These are phyloP conservation scores for Cyclocybe cylindracea DNA, from an alignment of 768 basidiomycete genomes.

Conservation along the genomic window DNA sequence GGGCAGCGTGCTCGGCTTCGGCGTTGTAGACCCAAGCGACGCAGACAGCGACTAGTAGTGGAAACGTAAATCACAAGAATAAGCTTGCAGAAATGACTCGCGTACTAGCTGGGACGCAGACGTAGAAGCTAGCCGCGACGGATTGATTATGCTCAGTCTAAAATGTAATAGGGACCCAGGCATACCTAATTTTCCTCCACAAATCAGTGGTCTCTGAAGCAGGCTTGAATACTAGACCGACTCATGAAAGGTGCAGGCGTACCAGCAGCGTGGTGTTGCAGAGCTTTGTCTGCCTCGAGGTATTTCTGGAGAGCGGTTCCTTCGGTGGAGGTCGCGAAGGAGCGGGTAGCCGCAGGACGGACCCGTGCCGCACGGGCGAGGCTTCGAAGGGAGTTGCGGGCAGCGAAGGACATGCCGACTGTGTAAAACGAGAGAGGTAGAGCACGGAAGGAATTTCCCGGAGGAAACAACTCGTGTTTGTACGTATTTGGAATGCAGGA, in stretches of 20 bases:
- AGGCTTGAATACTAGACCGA: neutral
- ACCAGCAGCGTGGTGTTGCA: conserved; percentile 71
- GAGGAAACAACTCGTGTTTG: conserved; percentile 32
- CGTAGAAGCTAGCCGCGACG: conserved; percentile 58
- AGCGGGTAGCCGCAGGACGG: conserved; percentile 41
- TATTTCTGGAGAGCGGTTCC: conserved; percentile 39
- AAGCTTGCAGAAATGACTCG: conserved; percentile 10
- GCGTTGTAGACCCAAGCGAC: conserved; percentile 56
- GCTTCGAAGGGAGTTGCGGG: conserved; percentile 49
- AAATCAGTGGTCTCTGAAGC: conserved; percentile 69
- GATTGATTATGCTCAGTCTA: conserved; percentile 11
- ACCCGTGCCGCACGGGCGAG: conserved; percentile 38
- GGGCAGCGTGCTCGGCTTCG: conserved; percentile 67
- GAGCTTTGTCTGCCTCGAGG: conserved; percentile 52
- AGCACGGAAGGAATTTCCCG: conserved; percentile 33
- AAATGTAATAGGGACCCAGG: conserved; percentile 2
- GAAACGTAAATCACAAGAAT: neutral
- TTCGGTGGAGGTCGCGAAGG: conserved; percentile 25
- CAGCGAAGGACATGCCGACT: conserved; percentile 48
- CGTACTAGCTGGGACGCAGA: conserved; percentile 76
- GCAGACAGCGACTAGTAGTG: conserved; percentile 46
- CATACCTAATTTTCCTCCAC: conserved; percentile 87
- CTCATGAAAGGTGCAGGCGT: conserved; percentile 6
- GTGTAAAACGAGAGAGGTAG: conserved; percentile 9
- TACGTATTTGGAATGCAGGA: conserved; percentile 24